phyloP scores from a whole-genome alignment of 176 grass and related monocot species.

The Carex scoparia region DNA sequence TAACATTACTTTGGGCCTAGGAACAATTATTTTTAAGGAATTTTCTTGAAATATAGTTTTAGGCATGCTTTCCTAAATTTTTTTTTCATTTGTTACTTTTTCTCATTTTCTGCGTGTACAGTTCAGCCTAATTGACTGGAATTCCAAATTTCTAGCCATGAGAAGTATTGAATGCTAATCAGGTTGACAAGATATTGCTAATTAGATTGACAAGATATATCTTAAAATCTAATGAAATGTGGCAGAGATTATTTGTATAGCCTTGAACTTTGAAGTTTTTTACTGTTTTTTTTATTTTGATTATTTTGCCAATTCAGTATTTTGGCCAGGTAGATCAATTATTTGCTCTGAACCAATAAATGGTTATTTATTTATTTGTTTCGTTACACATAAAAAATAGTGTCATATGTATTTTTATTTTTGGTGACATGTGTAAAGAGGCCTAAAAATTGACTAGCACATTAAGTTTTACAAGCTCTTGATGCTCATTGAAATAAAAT shows the following conservation, averaged over 20 bases:
- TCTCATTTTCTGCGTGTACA: neutral
- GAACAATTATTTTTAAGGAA: neutral
- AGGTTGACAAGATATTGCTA: neutral
- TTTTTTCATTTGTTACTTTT: neutral
- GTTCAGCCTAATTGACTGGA: neutral
- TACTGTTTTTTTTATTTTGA: neutral
- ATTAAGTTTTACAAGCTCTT: neutral
- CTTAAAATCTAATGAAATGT: neutral
- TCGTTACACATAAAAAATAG: neutral
- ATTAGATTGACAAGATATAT: neutral
- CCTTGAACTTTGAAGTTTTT: neutral
- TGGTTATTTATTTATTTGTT: neutral
- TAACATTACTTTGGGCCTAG: conserved; percentile 86
- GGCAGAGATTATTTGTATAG: neutral
- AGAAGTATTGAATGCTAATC: neutral
- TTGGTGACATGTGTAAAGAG: too few relatives aligned
- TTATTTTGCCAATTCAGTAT: neutral
- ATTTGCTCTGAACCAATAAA: neutral
- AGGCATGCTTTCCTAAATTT: neutral
- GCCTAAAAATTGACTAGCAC: neutral
- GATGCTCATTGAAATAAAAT: neutral
- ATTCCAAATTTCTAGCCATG: conserved; percentile 2
- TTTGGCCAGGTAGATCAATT: neutral
- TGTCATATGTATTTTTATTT: neutral
- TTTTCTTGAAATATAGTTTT: neutral